Conservation (phyloP, 1,284 basidiomycete species). For the Vanrija sp. region DNA sequence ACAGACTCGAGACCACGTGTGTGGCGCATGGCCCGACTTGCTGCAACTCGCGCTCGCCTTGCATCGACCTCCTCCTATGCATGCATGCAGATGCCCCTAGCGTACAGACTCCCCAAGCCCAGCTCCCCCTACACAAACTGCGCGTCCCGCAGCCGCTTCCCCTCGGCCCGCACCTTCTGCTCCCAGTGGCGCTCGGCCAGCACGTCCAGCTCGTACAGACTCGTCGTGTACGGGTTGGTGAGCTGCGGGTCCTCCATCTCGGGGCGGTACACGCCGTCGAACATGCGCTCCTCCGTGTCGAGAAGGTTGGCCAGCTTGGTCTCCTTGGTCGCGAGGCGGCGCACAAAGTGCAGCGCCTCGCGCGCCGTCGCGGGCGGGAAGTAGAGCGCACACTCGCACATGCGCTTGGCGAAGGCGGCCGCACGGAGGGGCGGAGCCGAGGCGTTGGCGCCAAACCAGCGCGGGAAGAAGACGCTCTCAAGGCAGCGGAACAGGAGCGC, state of each 20-base stretch:
- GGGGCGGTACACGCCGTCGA: constrained; percentile 73
- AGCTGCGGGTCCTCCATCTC: constrained; percentile 83
- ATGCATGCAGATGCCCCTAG: too few species aligned
- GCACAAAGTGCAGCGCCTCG: constrained; percentile 69
- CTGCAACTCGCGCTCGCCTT: too few species aligned
- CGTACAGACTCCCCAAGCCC: background rate
- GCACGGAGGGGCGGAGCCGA: constrained; percentile 68
- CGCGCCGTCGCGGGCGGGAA: constrained; percentile 67
- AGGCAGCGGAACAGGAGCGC: constrained; percentile 83
- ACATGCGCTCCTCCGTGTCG: constrained; percentile 76
- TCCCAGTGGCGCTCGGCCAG: constrained; percentile 47
- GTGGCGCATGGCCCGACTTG: too few species aligned
- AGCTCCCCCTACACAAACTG: constrained; percentile 18
- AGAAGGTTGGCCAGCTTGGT: constrained; percentile 76
- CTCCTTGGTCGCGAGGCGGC: constrained; percentile 67
- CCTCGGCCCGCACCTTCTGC: constrained; percentile 41
- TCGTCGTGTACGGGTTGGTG: constrained; percentile 48
- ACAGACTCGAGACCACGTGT: too few species aligned
- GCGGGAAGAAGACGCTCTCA: constrained; percentile 67
- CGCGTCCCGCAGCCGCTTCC: constrained; percentile 41
- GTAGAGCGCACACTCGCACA: constrained; percentile 71
- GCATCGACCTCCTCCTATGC: too few species aligned
- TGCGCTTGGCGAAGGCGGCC: constrained; percentile 87
- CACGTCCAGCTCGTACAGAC: constrained; percentile 47
- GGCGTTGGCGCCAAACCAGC: constrained; percentile 55